Evolutionary conservation across 129 eudicot genomes (phyloP).

Genomic region (Ambrosia artemisiifolia): DNA sequence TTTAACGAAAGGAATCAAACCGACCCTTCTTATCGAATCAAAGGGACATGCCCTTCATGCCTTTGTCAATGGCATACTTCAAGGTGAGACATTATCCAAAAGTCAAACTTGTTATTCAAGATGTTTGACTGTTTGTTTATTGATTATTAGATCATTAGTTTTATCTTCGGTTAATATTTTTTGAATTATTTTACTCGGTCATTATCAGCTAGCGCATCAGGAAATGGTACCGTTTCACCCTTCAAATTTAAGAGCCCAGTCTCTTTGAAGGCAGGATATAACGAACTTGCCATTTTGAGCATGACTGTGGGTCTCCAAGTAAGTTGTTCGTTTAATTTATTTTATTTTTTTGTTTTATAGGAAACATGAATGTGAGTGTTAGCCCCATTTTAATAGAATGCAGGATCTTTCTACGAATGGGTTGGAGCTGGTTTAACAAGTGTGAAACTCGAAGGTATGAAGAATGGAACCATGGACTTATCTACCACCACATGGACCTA

Average conservation of each 20-base stretch:
- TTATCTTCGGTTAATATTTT: neutral
- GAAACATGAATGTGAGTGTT: constrained; percentile 13
- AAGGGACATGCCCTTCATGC: constrained; percentile 92
- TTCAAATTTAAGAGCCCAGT: constrained; percentile 54
- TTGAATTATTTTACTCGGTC: constrained; percentile 11
- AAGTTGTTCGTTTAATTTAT: constrained; percentile 14
- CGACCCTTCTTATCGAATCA: constrained; percentile 62
- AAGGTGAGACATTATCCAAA: constrained; percentile 44
- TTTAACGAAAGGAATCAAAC: constrained; percentile 44
- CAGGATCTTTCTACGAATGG: constrained; percentile 92
- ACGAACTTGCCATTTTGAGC: constrained; percentile 82
- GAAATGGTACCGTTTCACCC: constrained; percentile 73
- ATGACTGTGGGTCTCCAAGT: constrained; percentile 92
- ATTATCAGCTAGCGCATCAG: constrained; percentile 69
- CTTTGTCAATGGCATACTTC: constrained; percentile 69
- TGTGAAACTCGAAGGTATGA: constrained; percentile 56
- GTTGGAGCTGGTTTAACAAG: constrained; percentile 86
- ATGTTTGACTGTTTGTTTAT: neutral
- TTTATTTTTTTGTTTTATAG: neutral
- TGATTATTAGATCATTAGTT: neutral
- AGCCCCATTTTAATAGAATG: constrained; percentile 42
- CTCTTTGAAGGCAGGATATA: constrained; percentile 66
- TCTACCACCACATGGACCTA: constrained; percentile 60
- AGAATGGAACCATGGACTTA: constrained; percentile 59
- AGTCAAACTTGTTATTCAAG: constrained; percentile 16